Evolutionary conservation across 164 flowering plant genomes (phyloP).

Genomic region (Aristolochia californica): DNA sequence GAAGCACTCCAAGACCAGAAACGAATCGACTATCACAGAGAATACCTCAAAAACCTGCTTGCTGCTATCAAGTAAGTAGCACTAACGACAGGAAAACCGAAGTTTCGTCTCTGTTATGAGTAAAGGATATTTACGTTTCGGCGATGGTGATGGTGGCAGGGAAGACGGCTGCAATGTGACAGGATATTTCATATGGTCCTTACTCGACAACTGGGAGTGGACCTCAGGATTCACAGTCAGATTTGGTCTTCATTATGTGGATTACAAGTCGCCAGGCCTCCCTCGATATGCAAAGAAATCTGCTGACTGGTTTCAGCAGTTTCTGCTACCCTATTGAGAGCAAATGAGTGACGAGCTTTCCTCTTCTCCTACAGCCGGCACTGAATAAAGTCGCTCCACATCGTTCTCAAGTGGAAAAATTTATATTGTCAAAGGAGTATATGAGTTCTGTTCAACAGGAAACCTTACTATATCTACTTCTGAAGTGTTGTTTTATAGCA

Average conservation of each 20-base stretch:
- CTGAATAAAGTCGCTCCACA: no score
- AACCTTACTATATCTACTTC: no score
- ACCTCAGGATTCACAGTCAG: conserved; percentile 57
- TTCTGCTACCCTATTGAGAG: conserved; percentile 17
- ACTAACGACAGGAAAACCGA: not conserved
- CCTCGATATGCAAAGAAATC: conserved; percentile 77
- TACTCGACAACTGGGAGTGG: conserved; percentile 95
- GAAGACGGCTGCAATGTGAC: conserved; percentile 55
- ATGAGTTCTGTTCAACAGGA: no score
- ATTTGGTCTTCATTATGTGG: conserved; percentile 74
- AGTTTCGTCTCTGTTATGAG: no score
- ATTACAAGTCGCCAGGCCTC: conserved; percentile 51
- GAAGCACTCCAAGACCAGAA: conserved; percentile 70
- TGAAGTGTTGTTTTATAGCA: no score
- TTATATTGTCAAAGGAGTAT: no score
- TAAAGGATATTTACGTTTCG: no score
- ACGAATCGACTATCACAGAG: conserved; percentile 54
- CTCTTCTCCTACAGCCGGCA: no score
- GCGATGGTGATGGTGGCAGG: conserved; percentile 24
- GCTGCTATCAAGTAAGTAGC: conserved; percentile 9
- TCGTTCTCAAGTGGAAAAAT: no score
- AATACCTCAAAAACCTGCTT: conserved; percentile 32
- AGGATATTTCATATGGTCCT: conserved; percentile 80
- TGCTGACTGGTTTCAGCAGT: conserved; percentile 46
- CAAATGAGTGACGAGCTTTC: no score